These are phyloP conservation scores for Geum urbanum DNA, from an alignment of 306 rosid genomes.

Conservation along the genomic window DNA sequence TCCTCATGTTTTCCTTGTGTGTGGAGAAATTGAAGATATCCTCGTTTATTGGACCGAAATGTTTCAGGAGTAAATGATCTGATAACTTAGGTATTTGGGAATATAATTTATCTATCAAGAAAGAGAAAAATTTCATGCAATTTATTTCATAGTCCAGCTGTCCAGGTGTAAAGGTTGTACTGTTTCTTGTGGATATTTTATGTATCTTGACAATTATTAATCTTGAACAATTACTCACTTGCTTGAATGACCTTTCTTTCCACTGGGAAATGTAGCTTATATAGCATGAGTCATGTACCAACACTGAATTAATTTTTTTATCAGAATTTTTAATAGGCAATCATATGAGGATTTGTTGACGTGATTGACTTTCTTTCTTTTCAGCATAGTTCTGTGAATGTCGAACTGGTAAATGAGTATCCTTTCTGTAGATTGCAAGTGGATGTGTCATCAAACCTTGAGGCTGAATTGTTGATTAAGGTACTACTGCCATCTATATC, in stretches of 20 bases:
- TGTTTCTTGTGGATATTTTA: not conserved
- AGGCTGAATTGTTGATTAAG: slow-evolving; percentile 57
- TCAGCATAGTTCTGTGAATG: slow-evolving; percentile 47
- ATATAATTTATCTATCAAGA: not conserved
- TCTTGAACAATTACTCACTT: not conserved
- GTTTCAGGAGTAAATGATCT: not conserved
- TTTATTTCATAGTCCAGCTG: not conserved
- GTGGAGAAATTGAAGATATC: not conserved
- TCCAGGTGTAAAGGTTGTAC: not conserved
- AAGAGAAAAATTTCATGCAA: not conserved
- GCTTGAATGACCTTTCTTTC: not conserved
- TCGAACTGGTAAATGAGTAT: slow-evolving; percentile 30
- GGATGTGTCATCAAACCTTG: slow-evolving; percentile 46
- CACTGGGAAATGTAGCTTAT: not conserved
- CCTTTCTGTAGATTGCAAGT: slow-evolving; percentile 53
- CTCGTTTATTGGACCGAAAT: not conserved
- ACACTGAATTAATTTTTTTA: not conserved
- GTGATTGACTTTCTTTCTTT: slow-evolving; percentile 29
- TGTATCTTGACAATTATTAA: not conserved
- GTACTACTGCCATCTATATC: slow-evolving; percentile 34
- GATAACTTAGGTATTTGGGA: slow-evolving; percentile 1
- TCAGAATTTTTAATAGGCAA: not conserved
- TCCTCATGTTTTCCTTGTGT: not conserved
- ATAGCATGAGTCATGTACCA: not conserved
- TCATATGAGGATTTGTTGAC: not conserved